A percentile compares a stretch with the other conserved stretches of the same genome.
Conservation (phyloP, 495 filamentous ascomycete genomes). For the Hypoxylon crocopeplum region DNA sequence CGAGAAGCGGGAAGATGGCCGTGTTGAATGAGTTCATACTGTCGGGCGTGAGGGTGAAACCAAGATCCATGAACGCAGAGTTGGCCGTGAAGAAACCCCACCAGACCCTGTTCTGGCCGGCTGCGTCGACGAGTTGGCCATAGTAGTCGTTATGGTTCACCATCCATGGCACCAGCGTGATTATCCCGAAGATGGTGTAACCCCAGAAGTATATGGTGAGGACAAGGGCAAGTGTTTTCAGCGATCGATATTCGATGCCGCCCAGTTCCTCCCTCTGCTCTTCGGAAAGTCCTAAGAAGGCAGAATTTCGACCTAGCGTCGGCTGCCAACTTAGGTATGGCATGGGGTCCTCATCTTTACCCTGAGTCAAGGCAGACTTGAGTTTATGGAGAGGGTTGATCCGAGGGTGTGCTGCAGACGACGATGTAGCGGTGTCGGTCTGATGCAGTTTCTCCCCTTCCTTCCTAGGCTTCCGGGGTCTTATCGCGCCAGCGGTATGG, state of each 20-base stretch:
- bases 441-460: slow-evolving; percentile 37
- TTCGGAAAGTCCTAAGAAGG: slow-evolving; percentile 85
- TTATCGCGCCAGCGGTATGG: slow-evolving; percentile 43
- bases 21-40: slow-evolving; percentile 87
- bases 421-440: slow-evolving; percentile 29
- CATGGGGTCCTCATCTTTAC: slow-evolving; percentile 59
- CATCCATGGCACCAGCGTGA: slow-evolving; percentile 83
- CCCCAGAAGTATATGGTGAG: slow-evolving; percentile 77
- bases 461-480: slow-evolving; percentile 45
- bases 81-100: slow-evolving; percentile 89
- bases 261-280: slow-evolving; percentile 92
- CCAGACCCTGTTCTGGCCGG: slow-evolving; percentile 74
- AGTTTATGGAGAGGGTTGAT: slow-evolving; percentile 29
- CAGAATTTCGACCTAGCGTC: slow-evolving; percentile 89
- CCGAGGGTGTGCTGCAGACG: slow-evolving; percentile 1
- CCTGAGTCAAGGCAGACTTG: slow-evolving; percentile 47
- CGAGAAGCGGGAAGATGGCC: slow-evolving; percentile 73
- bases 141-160: slow-evolving; percentile 61
- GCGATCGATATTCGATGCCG: slow-evolving; percentile 90
- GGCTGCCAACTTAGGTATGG: slow-evolving; percentile 95
- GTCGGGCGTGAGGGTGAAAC: slow-evolving; percentile 87
- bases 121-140: slow-evolving; percentile 63
- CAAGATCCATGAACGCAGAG: slow-evolving; percentile 89
- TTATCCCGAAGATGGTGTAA: slow-evolving; percentile 75
- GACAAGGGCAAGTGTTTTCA: slow-evolving; percentile 83